Evolutionary conservation across 306 rosid genomes (phyloP).

Genomic region (Mimosa pudica): DNA sequence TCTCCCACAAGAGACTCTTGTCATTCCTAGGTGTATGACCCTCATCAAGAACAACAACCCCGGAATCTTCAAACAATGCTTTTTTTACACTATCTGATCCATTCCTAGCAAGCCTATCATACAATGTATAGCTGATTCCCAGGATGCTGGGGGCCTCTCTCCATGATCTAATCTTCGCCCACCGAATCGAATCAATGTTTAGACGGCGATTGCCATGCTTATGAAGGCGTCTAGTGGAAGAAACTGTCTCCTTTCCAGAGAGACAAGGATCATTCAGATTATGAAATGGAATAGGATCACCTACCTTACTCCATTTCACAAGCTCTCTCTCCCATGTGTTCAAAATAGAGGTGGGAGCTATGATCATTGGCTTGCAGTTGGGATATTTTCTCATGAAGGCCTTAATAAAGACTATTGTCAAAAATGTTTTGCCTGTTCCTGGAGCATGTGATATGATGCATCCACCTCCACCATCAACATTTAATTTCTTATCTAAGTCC

Average conservation of each 20-base stretch:
- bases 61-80: conserved; percentile 53
- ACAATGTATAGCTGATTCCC: conserved; percentile 60
- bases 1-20: conserved; percentile 42
- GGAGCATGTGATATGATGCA: conserved; percentile 85
- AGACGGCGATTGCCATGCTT: neutral
- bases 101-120: conserved; percentile 44
- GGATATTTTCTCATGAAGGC: conserved; percentile 50
- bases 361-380: conserved; percentile 55
- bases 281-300: conserved; percentile 67
- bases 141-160: conserved; percentile 46
- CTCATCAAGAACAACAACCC: conserved; percentile 65
- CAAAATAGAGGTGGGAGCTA: conserved; percentile 69
- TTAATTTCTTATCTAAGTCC: conserved; percentile 30
- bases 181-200: neutral
- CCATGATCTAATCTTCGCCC: conserved; percentile 61
- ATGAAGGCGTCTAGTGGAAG: conserved; percentile 23
- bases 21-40: conserved; percentile 72
- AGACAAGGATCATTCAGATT: conserved; percentile 50
- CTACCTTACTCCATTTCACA: conserved; percentile 54
- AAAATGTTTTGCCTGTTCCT: conserved; percentile 81
- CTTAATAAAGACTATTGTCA: conserved; percentile 62
- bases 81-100: conserved; percentile 19
- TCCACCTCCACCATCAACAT: conserved; percentile 46
- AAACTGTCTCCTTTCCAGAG: conserved; percentile 44
- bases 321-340: conserved; percentile 85